A percentile compares a stretch with the other conserved stretches of the same genome.
These are phyloP conservation scores for Aspergillus chevalieri DNA, from an alignment of 2,329 filamentous ascomycete genomes.

Conservation along the genomic window DNA sequence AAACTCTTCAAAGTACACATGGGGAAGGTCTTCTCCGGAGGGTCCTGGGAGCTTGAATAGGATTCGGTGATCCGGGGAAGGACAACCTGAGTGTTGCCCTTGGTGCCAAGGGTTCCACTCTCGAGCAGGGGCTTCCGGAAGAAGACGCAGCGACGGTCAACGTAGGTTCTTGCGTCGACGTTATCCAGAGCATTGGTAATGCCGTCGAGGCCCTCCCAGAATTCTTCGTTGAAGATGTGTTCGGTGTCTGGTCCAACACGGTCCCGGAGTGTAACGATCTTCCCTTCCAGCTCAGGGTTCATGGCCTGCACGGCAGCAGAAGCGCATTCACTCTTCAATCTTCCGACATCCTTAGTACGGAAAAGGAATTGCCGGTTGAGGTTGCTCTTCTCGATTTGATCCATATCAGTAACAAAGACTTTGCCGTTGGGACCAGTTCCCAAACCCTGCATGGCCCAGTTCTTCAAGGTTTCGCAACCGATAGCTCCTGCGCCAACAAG, in stretches of 20 bases:
- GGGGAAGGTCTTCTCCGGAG: constrained; percentile 95
- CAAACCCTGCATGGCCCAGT: constrained; percentile 98
- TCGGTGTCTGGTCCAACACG: constrained; percentile 89
- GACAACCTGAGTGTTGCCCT: constrained; percentile 96
- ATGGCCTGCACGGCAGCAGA: constrained; percentile 84
- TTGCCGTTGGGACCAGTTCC: constrained; percentile 81
- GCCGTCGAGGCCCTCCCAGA: constrained; percentile 81
- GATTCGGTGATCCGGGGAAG: constrained; percentile 89
- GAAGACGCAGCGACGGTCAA: constrained; percentile 93
- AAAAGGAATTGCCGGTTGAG: constrained; percentile 96
- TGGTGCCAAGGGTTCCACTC: constrained; percentile 96
- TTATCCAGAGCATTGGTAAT: constrained; percentile 98
- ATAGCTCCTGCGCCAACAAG: constrained; percentile 94
- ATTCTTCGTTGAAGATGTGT: constrained; percentile 85
- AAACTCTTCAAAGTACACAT: constrained; percentile 98
- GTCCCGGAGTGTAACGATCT: constrained; percentile 81
- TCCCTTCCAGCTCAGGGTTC: constrained; percentile 86
- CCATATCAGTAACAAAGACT: constrained; percentile 94
- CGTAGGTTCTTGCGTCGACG: constrained; percentile 91
- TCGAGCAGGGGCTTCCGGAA: constrained; percentile 96
- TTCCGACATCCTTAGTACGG: constrained; percentile 84
- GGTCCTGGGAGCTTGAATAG: constrained; percentile 94
- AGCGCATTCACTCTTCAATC: constrained; percentile 94
- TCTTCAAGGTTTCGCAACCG: constrained; percentile 98
- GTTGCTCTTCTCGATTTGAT: constrained; percentile 98